A percentile compares a stretch with the other conserved stretches of the same genome.
Evolutionary conservation across 1,139 yeast species (phyloP).

Genomic region (Hansenula lynferdii): DNA sequence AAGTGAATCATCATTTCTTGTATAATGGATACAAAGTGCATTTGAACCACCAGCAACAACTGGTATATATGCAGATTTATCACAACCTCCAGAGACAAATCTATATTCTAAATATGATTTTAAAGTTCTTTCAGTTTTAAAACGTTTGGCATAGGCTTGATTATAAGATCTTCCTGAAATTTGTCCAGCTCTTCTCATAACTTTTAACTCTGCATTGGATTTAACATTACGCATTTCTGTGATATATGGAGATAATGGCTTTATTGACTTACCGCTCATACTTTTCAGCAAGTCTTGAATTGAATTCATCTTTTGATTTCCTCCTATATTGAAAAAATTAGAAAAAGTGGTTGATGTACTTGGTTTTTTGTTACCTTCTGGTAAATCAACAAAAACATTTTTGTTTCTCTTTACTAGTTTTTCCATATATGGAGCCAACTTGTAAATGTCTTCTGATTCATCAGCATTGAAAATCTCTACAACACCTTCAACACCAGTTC

Average conservation of each 20-base stretch:
- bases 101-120: constrained; percentile 81
- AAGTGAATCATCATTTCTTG: constrained; percentile 78
- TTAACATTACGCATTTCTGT: constrained; percentile 64
- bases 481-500: constrained; percentile 85
- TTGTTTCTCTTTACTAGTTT: constrained; percentile 43
- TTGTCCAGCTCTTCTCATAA: constrained; percentile 79
- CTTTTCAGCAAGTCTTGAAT: constrained; percentile 22
- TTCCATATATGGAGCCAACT: constrained; percentile 37
- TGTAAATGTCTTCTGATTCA: constrained; percentile 48
- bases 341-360: constrained; percentile 13
- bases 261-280: constrained; percentile 31
- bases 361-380: constrained; percentile 13
- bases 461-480: constrained; percentile 85
- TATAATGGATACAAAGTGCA: constrained; percentile 85
- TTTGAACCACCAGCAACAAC: constrained; percentile 94
- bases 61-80: constrained; percentile 85
- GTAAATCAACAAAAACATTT: constrained; percentile 45
- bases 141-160: constrained; percentile 65
- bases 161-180: constrained; percentile 83
- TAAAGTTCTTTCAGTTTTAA: constrained; percentile 69
- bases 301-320: constrained; percentile 22
- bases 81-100: constrained; percentile 85
- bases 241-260: constrained; percentile 42
- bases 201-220: constrained; percentile 67
- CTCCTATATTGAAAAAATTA: constrained; percentile 19